Base-by-base conservation (phyloP, 2,329 filamentous ascomycete species). In the Didymellaceae sp. region DNA sequence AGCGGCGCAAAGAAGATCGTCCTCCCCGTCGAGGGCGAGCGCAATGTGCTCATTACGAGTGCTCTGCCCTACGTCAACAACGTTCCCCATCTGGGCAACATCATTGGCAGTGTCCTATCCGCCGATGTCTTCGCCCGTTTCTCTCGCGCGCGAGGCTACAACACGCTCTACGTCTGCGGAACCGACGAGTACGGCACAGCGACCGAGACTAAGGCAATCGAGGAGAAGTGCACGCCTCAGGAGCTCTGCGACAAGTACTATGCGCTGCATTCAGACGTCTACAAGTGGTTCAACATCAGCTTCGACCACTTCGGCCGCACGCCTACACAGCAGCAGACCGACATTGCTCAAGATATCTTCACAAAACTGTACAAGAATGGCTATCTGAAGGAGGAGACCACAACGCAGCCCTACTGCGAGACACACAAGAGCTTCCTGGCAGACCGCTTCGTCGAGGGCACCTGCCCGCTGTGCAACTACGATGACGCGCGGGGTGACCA, bases 301-400 rank as follows among this genome's bases (percentile, higher is more conserved):
- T 97, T 97, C 71, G 93, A 97, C 76, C 87, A 92, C 74, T 99
- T 97, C 71, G 94, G 92, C 56, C 88, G 92, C 52, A 97, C 94
- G 5, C 91, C 92, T 3, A 97, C 93, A 14, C 76, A 84, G 45
- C 84, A 94, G 66, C 94, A 97, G 75, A 97, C 91, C 17, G 84
- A 91, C 61, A 97, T 99, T 64, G 90, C 92, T 8, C 94, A 97
- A 75, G 85, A 90, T 57, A 92, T 97, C 60, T 97, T 97, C 75
- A 78, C 80, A 47, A 87, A 91, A 72, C 83, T 99, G n/a, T 82
- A 91, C 77, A 83, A 94, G 58, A 96, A 96, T 65, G 91, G 89
- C 21, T 96, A 86, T 68, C 81, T 97, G 51, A 88, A 92, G 73
- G 91, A 97, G 80, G 84, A 89, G 59, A 89, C 87, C 51, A 94